Base-by-base conservation (phyloP, 352 stramenopile species). In the Phytophthora citrophthora region DNA sequence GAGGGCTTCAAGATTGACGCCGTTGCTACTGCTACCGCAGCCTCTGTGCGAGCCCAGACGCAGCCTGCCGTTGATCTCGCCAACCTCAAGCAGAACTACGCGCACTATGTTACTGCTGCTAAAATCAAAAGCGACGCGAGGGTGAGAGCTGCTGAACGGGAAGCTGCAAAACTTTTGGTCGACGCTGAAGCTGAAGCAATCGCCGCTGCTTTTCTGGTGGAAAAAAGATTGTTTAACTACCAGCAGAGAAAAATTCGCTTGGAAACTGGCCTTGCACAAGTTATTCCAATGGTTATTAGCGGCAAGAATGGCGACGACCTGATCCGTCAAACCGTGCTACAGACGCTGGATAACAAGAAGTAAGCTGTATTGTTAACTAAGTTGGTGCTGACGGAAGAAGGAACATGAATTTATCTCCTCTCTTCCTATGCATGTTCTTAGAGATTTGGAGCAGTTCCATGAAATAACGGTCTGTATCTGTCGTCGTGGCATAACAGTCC, bases 151-250 rank as follows among this genome's bases (percentile, higher is more conserved):
- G 81, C 85, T 0, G 66, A 90, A 41, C 74, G 74, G 11, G 75
- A 90, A 46, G 82, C 85, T 4, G 70, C 68, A 26, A 79, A 83
- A 47, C 80, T 90, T 52, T 41, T 66, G 20, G 70, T 68, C 18
- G 79, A 78, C 36, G 84, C 82, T 3, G 80, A 91, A 13, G 78
- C 82, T 0, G 84, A 93, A 63, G 82, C 53, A 39, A 83, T 75
- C 34, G 79, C 85, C 2, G 79, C 82, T 0, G 54, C 61, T 10
- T 81, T 79, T 46, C 68, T 96, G 3, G 75, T 73, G 15, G 81
- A 89, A n/a, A 96, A 96, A 68, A 84, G 88, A 26, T 68, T 69
- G n/a, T 94, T 83, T 36, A 84, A 96, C 39, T 90, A 91, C 64
- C 74, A 91, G 44, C 64, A 73, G 52, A 93, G 92, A 73, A 86